phyloP scores from a whole-genome alignment of 2,329 filamentous ascomycete genomes.

The Fusarium poae region DNA sequence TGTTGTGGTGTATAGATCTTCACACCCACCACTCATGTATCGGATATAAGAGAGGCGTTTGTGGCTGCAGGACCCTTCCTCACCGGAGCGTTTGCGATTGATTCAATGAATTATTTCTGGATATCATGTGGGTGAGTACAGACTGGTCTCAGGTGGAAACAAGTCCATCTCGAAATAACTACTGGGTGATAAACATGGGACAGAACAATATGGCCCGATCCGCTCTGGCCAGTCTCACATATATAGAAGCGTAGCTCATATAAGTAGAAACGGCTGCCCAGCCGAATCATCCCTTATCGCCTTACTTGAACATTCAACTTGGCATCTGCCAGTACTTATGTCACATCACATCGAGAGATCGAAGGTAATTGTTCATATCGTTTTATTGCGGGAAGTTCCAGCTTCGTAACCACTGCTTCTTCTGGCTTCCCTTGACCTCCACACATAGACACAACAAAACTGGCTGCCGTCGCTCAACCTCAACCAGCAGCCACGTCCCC shows the following conservation, averaged over 20 bases:
- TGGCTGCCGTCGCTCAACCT: constrained; percentile 39
- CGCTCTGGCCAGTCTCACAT: neutral
- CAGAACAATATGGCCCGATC: neutral
- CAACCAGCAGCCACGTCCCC: constrained; percentile 39
- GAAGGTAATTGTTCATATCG: constrained; percentile 30
- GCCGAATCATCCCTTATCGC: neutral
- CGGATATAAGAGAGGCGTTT: neutral
- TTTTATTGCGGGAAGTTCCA: constrained; percentile 43
- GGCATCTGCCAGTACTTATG: neutral
- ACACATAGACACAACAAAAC: constrained; percentile 35
- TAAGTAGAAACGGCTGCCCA: neutral
- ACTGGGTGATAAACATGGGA: neutral
- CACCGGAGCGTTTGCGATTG: too few species aligned
- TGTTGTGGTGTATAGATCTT: neutral
- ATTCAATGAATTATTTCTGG: neutral
- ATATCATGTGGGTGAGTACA: neutral
- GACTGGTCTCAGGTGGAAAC: neutral
- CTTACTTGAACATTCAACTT: neutral
- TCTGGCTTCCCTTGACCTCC: constrained; percentile 26
- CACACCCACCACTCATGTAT: too few species aligned
- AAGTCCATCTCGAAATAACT: neutral
- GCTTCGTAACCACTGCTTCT: constrained; percentile 42
- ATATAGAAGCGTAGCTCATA: neutral
- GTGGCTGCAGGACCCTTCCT: neutral
- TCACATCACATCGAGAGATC: neutral